Evolutionary conservation across 2,329 filamentous ascomycete genomes (phyloP).

Genomic region (Aspergillus alliaceus): DNA sequence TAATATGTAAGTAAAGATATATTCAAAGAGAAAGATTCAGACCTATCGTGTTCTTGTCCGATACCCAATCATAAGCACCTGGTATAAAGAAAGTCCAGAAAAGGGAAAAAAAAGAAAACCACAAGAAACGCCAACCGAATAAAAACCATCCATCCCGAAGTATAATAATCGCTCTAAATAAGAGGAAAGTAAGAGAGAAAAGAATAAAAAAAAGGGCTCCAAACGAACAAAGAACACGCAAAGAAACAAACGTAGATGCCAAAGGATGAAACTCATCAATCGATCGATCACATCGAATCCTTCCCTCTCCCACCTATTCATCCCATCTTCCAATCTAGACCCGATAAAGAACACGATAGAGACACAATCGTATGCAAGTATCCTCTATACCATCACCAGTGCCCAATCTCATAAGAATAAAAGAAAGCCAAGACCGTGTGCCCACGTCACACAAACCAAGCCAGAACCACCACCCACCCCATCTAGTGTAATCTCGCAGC

Average conservation of each 20-base stretch:
- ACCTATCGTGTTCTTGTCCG: neutral
- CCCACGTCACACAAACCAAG: neutral
- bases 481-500: neutral
- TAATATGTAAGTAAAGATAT: no score
- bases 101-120: neutral
- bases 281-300: no score
- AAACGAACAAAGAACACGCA: neutral
- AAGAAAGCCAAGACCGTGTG: neutral
- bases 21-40: no score
- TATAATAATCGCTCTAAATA: neutral
- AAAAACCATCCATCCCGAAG: neutral
- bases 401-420: no score
- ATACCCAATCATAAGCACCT: neutral
- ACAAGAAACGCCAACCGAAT: neutral
- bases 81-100: neutral
- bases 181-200: neutral
- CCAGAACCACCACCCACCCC: neutral
- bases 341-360: neutral
- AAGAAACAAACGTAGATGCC: neutral
- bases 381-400: neutral
- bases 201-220: neutral
- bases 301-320: neutral
- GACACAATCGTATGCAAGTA: no score
- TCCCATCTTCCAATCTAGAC: neutral
- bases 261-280: neutral